Percentiles rank a stretch among this genome's conserved stretches.
phyloP scores from a whole-genome alignment of 169 alveolate genomes.

The Plasmodium fragile region DNA sequence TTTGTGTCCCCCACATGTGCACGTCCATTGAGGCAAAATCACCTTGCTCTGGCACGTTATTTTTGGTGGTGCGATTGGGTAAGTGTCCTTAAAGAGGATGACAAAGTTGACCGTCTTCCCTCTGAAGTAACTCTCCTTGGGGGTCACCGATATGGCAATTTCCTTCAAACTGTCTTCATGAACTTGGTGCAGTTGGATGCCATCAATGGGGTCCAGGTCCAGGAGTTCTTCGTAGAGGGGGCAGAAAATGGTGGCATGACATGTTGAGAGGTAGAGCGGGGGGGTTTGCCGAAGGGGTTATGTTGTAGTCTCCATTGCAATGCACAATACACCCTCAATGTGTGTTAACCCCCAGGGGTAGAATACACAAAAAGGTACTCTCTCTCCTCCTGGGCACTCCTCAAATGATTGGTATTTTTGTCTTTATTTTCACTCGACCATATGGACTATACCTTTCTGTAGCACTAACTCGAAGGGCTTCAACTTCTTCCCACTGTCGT shows the following conservation, averaged over 20 bases:
- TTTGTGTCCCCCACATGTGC: not conserved
- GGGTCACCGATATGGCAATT: constrained; percentile 45
- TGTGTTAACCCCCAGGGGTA: not conserved
- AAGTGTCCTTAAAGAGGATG: constrained; percentile 47
- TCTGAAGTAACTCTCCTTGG: constrained; percentile 48
- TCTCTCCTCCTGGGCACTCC: not conserved
- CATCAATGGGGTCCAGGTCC: constrained; percentile 69
- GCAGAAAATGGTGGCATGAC: not conserved
- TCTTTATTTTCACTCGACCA: not conserved
- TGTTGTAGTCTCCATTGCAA: not conserved
- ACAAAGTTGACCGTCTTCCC: constrained; percentile 33
- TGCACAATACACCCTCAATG: not conserved
- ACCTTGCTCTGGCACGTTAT: constrained; percentile 54
- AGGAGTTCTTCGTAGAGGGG: constrained; percentile 21
- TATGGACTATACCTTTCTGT: constrained; percentile 36
- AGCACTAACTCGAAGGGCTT: constrained; percentile 63
- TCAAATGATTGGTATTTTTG: not conserved
- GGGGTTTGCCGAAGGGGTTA: not conserved
- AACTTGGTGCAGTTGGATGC: constrained; percentile 23
- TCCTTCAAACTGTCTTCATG: constrained; percentile 33
- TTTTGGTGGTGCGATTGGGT: constrained; percentile 75
- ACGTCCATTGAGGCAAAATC: not conserved
- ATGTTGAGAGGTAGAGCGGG: not conserved
- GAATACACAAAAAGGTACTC: not conserved
- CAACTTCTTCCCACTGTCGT: constrained; percentile 26